Percentiles rank a stretch among this genome's conserved stretches.
Conservation (phyloP, 805 yeast genomes). For the Saturnispora diversa region DNA sequence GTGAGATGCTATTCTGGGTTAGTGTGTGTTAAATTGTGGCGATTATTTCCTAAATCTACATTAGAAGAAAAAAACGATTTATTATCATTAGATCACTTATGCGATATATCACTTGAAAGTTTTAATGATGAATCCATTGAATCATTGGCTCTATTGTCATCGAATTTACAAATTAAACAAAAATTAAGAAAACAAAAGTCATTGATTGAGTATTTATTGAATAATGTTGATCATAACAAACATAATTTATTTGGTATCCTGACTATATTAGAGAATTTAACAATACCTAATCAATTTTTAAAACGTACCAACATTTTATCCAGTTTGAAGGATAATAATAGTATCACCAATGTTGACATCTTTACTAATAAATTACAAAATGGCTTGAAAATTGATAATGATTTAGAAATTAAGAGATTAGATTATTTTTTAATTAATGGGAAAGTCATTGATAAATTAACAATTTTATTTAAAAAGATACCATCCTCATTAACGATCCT, state of each 20-base stretch:
- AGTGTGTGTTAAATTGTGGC: conserved; percentile 45
- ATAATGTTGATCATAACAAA: conserved; percentile 8
- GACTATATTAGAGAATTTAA: conserved; percentile 34
- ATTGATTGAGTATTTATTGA: conserved; percentile 23
- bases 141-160: conserved; percentile 30
- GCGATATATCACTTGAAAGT: conserved; percentile 28
- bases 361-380: conserved; percentile 23
- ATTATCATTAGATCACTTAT: conserved; percentile 29
- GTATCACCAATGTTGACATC: conserved; percentile 22
- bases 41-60: conserved; percentile 32
- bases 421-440: conserved; percentile 16
- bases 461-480: neutral
- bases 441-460: conserved; percentile 16
- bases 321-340: conserved; percentile 33
- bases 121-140: conserved; percentile 22
- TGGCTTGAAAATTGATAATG: conserved; percentile 25
- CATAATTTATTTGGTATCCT: conserved; percentile 33
- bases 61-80: conserved; percentile 25
- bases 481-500: neutral
- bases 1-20: conserved; percentile 21
- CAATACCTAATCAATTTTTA: conserved; percentile 26
- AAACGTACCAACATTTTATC: conserved; percentile 29
- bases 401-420: conserved; percentile 22
- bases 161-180: conserved; percentile 30
- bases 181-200: conserved; percentile 31